Conservation (phyloP, 2,329 filamentous ascomycete species). For the Pseudogymnoascus sp. region DNA sequence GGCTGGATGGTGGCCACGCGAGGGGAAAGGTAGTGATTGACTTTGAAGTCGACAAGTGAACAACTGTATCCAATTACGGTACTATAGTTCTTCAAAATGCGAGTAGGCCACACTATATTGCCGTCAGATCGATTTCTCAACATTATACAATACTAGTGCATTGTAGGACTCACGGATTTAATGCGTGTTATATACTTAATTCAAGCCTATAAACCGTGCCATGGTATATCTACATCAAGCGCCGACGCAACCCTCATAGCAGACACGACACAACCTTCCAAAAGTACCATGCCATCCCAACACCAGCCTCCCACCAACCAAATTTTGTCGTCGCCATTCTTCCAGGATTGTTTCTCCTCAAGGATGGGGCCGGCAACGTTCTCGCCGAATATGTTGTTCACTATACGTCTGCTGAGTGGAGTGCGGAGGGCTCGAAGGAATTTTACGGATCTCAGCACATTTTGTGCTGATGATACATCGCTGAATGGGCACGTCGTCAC, state of each 20-base stretch:
- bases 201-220: conserved; percentile 15
- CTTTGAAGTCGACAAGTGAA: conserved; percentile 13
- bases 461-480: conserved; percentile 25
- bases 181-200: background rate
- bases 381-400: conserved; percentile 37
- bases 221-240: conserved; percentile 40
- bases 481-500: conserved; percentile 44
- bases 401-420: conserved; percentile 36
- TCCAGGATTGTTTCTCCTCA: conserved; percentile 33
- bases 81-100: background rate
- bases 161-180: background rate
- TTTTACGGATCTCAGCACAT: conserved; percentile 35
- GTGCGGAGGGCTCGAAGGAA: conserved; percentile 47
- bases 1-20: conserved; percentile 31
- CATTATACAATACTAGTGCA: background rate
- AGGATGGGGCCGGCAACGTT: conserved; percentile 6
- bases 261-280: conserved; percentile 53
- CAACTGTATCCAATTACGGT: background rate
- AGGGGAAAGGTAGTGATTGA: conserved; percentile 36
- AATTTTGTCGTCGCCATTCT: conserved; percentile 44
- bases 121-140: background rate
- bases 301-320: conserved; percentile 53
- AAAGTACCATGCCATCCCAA: conserved; percentile 55
- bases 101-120: background rate
- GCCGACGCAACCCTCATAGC: conserved; percentile 47